Percentiles rank a stretch among this genome's conserved stretches.
phyloP scores from a whole-genome alignment of 2,329 filamentous ascomycete genomes.

The Karstenula rhodostoma region DNA sequence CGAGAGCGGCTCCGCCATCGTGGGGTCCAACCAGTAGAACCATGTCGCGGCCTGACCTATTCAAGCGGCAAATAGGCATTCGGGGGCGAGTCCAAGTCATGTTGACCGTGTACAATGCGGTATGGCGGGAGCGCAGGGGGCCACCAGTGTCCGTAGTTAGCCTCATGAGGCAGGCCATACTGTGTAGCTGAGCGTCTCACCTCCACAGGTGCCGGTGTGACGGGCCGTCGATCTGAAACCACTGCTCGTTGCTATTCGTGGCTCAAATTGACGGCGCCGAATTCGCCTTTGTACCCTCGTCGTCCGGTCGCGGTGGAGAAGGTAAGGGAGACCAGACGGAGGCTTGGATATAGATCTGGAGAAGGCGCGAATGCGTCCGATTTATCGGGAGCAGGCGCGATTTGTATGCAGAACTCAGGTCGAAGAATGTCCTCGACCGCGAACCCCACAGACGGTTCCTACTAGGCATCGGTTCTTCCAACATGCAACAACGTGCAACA shows the following conservation, averaged over 20 bases:
- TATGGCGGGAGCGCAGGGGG: constrained; percentile 4
- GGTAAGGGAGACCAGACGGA: not conserved
- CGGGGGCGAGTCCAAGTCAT: not conserved
- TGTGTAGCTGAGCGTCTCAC: constrained; percentile 4
- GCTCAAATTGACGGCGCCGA: not conserved
- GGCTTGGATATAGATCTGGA: not conserved
- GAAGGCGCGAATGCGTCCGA: not conserved
- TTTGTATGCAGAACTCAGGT: not conserved
- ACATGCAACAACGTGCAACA: not conserved
- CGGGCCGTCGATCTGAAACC: constrained; percentile 9
- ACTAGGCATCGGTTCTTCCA: not conserved
- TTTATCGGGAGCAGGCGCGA: not conserved
- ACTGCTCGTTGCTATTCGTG: constrained; percentile 1
- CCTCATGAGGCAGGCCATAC: constrained; percentile 12
- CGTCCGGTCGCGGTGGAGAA: not conserved
- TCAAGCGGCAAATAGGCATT: not conserved
- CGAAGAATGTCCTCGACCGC: not conserved
- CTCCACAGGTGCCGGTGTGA: constrained; percentile 4
- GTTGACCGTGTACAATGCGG: not conserved
- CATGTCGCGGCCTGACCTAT: not conserved
- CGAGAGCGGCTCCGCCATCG: not conserved
- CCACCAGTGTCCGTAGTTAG: constrained; percentile 9
- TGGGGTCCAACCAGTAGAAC: constrained; percentile 8
- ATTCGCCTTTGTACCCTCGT: not conserved
- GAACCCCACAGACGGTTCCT: not conserved